A percentile compares a stretch with the other conserved stretches of the same genome.
Evolutionary conservation across 2,329 filamentous ascomycete genomes (phyloP).

Genomic region (Fusarium dimerum): DNA sequence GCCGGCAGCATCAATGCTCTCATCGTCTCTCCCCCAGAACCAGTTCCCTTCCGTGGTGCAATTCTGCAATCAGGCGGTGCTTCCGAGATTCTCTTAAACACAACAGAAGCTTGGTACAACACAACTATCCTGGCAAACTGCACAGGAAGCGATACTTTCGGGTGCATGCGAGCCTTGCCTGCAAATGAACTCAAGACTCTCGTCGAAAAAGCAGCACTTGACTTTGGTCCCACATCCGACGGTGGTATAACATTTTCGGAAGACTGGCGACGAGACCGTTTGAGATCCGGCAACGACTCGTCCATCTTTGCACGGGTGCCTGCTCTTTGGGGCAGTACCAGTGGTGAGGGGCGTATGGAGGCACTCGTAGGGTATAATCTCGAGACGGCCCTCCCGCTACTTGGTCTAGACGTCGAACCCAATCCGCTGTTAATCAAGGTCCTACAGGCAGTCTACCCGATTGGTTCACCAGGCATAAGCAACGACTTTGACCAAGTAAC

Average conservation of each 20-base stretch:
- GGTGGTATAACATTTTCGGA: constrained; percentile 22
- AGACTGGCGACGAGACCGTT: constrained; percentile 12
- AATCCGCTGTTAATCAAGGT: neutral
- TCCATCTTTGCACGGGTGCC: constrained; percentile 24
- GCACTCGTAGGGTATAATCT: constrained; percentile 1
- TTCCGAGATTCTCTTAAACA: neutral
- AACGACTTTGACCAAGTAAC: constrained; percentile 20
- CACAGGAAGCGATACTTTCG: neutral
- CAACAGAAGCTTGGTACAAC: constrained; percentile 17
- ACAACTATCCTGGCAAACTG: constrained; percentile 13
- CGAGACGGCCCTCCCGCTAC: neutral
- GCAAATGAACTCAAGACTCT: constrained; percentile 14
- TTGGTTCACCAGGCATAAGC: constrained; percentile 14
- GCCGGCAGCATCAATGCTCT: constrained; percentile 53
- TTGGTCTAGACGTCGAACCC: neutral
- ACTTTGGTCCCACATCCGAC: constrained; percentile 24
- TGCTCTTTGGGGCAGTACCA: constrained; percentile 23
- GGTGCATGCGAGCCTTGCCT: constrained; percentile 27
- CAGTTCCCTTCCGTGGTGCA: constrained; percentile 31
- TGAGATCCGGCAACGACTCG: constrained; percentile 3
- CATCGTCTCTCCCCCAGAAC: constrained; percentile 26
- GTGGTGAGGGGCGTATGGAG: constrained; percentile 22
- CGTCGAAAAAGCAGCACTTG: constrained; percentile 17
- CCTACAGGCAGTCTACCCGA: constrained; percentile 14
- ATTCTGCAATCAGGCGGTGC: constrained; percentile 29